Conservation (phyloP, 208 protist genomes). For the Leishmania tropica region DNA sequence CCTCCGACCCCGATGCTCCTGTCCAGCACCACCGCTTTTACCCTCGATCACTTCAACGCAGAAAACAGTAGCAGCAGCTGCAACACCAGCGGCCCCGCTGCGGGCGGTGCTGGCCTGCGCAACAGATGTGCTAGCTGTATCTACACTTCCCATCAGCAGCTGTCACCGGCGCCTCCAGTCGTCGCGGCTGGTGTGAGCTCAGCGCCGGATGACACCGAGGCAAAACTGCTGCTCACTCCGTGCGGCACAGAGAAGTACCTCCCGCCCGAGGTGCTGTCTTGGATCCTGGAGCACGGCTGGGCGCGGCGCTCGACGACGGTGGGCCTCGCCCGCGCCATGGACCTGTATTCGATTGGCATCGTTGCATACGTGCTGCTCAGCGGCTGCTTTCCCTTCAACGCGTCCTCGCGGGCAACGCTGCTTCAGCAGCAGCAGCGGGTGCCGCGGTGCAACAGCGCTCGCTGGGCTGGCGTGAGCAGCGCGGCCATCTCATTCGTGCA, state of each 20-base stretch:
- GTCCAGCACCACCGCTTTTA: neutral
- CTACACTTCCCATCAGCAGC: neutral
- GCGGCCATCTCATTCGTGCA: conserved; percentile 73
- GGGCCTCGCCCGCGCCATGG: conserved; percentile 54
- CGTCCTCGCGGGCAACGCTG: conserved; percentile 54
- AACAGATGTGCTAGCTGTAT: neutral
- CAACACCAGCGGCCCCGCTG: neutral
- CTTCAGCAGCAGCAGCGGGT: conserved; percentile 70
- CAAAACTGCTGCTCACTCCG: conserved; percentile 57
- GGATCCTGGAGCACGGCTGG: conserved; percentile 61
- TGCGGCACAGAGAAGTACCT: conserved; percentile 86
- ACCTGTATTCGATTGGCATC: conserved; percentile 79
- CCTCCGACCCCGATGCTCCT: neutral
- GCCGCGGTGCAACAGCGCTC: conserved; percentile 65
- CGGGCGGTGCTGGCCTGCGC: conserved; percentile 1
- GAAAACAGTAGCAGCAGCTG: neutral
- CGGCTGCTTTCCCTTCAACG: conserved; percentile 85
- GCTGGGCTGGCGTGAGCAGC: conserved; percentile 59
- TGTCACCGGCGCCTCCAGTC: neutral
- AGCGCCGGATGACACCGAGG: conserved; percentile 31
- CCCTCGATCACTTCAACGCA: neutral
- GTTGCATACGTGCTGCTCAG: conserved; percentile 85
- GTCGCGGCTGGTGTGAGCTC: neutral
- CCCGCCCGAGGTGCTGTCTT: conserved; percentile 75
- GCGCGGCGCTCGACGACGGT: conserved; percentile 44